Evolutionary conservation across 2,329 filamentous ascomycete genomes (phyloP).

Genomic region (Xylaria sp.): DNA sequence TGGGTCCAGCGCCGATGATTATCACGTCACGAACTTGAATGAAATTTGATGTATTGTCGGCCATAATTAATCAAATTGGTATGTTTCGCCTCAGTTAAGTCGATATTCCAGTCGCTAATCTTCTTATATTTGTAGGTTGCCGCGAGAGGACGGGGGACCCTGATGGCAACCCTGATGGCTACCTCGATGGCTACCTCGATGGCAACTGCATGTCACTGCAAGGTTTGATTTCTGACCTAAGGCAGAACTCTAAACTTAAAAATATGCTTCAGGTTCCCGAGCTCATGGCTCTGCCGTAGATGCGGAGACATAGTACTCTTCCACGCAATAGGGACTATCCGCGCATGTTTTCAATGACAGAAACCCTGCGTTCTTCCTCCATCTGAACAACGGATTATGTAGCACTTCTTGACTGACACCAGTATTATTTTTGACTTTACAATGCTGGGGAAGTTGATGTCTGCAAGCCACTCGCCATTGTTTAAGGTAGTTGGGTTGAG

Average conservation of each 20-base stretch:
- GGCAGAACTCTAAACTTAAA: not conserved
- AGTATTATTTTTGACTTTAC: not conserved
- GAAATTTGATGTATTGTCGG: constrained; percentile 29
- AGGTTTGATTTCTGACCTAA: not conserved
- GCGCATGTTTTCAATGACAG: not conserved
- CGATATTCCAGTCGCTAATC: not conserved
- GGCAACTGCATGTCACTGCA: not conserved
- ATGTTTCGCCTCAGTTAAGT: constrained; percentile 5
- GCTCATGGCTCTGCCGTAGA: not conserved
- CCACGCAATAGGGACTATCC: not conserved
- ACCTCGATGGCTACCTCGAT: constrained; percentile 24
- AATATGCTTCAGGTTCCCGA: too few species aligned
- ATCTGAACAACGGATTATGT: not conserved
- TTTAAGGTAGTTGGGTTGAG: not conserved
- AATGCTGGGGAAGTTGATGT: not conserved
- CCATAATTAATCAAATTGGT: constrained; percentile 33
- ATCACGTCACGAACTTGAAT: constrained; percentile 69
- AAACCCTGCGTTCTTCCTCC: not conserved
- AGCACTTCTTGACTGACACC: not conserved
- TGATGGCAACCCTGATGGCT: constrained; percentile 28
- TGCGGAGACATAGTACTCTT: not conserved
- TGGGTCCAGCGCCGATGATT: constrained; percentile 79
- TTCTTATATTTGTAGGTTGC: constrained; percentile 13
- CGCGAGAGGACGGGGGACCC: constrained; percentile 16
- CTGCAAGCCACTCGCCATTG: not conserved